These are phyloP conservation scores for Capsella rubella DNA, from an alignment of 441 rosid genomes.

Conservation along the genomic window DNA sequence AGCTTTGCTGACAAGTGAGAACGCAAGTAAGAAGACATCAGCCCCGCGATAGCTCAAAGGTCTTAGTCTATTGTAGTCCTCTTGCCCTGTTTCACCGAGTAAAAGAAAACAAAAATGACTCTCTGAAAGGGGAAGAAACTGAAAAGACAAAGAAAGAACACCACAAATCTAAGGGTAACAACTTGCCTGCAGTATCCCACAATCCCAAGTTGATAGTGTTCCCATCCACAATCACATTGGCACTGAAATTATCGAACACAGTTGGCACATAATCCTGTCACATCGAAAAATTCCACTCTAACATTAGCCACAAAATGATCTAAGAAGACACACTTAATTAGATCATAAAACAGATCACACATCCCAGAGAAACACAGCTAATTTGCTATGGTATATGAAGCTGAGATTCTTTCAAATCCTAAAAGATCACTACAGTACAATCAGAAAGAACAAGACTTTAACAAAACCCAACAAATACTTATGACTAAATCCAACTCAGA, in stretches of 20 bases:
- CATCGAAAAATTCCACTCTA: slow-evolving; percentile 23
- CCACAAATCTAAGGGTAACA: background rate
- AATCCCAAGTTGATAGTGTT: slow-evolving; percentile 87
- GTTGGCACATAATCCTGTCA: slow-evolving; percentile 96
- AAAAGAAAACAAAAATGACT: slow-evolving; percentile 25
- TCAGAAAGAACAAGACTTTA: slow-evolving; percentile 25
- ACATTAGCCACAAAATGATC: slow-evolving; percentile 1
- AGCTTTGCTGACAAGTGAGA: slow-evolving; percentile 94
- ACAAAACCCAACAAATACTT: background rate
- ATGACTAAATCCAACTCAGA: background rate
- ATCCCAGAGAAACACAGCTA: background rate
- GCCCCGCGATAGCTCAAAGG: slow-evolving; percentile 97
- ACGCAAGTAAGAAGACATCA: slow-evolving; percentile 87
- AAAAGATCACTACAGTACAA: slow-evolving; percentile 8
- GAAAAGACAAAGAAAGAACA: slow-evolving; percentile 11
- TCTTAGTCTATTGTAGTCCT: slow-evolving; percentile 88
- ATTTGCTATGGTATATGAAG: background rate
- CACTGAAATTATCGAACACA: slow-evolving; percentile 92
- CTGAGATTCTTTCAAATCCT: background rate
- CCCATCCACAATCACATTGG: slow-evolving; percentile 93
- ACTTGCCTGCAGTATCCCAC: slow-evolving; percentile 95
- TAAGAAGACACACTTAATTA: slow-evolving; percentile 11
- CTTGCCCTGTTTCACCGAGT: slow-evolving; percentile 71
- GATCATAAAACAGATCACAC: slow-evolving; percentile 1
- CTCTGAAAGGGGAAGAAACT: background rate